Base-by-base conservation (phyloP, 2,329 filamentous ascomycete genomes). In the Colletotrichum truncatum region DNA sequence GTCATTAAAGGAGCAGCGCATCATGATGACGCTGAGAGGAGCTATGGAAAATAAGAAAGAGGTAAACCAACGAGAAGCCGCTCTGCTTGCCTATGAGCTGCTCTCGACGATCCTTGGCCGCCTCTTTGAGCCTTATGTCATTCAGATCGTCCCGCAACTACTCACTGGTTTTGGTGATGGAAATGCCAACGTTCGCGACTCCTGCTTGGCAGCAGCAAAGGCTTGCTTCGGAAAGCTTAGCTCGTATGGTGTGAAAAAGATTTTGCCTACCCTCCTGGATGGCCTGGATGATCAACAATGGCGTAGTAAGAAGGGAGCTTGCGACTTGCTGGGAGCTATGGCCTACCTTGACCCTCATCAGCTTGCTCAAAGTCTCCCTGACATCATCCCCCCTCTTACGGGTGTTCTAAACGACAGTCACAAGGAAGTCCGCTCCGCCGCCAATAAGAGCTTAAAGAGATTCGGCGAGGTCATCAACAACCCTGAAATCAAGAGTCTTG, bases 401-500 rank as follows among this genome's bases (percentile, higher is more conserved):
- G 90, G 91, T 46, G 96, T 98, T 4, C 83, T 99, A 64, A 99
- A 97, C 71, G 96, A 99, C 81, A 98, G 93, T 73, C 96, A 99
- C 81, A 99, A 99, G 78, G 96, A 99, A 80, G 96, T 99, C 30
- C 89, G 96, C 66, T 84, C 89, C 45, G 94, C 93, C 21, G 96
- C 96, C 7, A 99, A 99, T 79, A 91, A 95, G 79, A 97, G 94
- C 81, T 85, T 99, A 81, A 97, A 99, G 81, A 91, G 96, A 61
- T 99, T 99, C 76, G 96, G 97, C 70, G 97, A 99, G 77, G 97
- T 99, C 70, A 99, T 99, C 77, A 97, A 87, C 78, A 99, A 99
- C 77, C 96, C 96, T 4, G 96, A 99, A 79, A 93, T 99, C 74
- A 98, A 98, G 86, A 88, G 91, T 69, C 85, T 98, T 12, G 95